These are phyloP conservation scores for Sapria himalayana DNA, from an alignment of 345 rosid species.

Conservation along the genomic window DNA sequence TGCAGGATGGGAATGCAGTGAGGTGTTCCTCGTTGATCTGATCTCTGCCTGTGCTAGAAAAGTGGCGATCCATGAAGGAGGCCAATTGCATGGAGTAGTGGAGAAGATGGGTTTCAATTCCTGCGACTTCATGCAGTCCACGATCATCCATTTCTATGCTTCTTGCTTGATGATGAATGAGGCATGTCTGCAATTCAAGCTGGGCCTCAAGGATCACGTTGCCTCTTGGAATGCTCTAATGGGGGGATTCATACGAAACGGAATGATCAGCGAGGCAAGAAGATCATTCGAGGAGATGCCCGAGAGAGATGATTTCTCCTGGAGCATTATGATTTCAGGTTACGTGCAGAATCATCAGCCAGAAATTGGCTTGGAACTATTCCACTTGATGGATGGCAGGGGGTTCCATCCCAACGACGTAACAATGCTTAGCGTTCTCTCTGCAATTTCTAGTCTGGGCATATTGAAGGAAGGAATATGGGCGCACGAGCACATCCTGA, in stretches of 20 bases:
- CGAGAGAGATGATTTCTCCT: constrained; percentile 55
- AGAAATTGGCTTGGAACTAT: constrained; percentile 28
- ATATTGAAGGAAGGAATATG: constrained; percentile 34
- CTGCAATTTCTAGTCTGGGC: constrained; percentile 43
- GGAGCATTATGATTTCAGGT: constrained; percentile 70
- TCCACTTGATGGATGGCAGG: constrained; percentile 29
- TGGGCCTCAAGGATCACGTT: constrained; percentile 25
- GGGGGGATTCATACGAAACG: constrained; percentile 38
- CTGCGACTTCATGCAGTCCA: constrained; percentile 46
- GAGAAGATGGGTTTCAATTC: constrained; percentile 46
- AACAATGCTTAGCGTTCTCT: constrained; percentile 71
- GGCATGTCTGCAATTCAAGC: constrained; percentile 40
- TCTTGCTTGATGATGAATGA: constrained; percentile 27
- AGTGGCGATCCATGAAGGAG: constrained; percentile 20
- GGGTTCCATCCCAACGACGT: constrained; percentile 45
- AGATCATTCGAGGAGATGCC: constrained; percentile 34
- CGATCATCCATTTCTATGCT: constrained; percentile 44
- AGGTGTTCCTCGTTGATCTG: constrained; percentile 52
- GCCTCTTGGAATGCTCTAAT: constrained; percentile 53
- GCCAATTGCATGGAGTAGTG: constrained; percentile 32
- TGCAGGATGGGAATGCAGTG: constrained; percentile 28
- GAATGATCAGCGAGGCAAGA: constrained; percentile 37
- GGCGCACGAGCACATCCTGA: constrained; percentile 30
- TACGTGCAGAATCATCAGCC: constrained; percentile 38
- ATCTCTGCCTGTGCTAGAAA: constrained; percentile 47